Evolutionary conservation across 1,139 yeast species (phyloP), one percentile per base, ranked within the genome.

Genomic region (Hansenula lynferdii): DNA sequence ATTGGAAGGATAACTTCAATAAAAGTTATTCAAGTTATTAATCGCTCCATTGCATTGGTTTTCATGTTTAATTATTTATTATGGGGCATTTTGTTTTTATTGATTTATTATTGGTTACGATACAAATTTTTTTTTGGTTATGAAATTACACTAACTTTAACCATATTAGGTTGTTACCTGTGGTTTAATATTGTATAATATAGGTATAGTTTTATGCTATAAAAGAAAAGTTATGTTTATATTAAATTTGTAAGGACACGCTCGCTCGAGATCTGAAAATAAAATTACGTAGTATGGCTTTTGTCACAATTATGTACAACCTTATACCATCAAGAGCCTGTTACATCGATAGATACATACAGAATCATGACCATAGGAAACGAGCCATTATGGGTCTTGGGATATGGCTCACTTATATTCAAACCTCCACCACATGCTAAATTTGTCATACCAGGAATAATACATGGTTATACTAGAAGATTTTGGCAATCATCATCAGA

Each of bases 401-500:
- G 97, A 4, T 90, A 90, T 55, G 97, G 97, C 1, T 85, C 96
- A 1, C 67, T 90, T 39, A 80, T 90, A 20, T 90, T 84, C 70
- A 90, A 89, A 55, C 97, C 96, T 0, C 97, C 97, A 0, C 92
- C 95, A 18, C 76, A 77, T 42, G 70, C 74, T 16, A 72, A 70
- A 34, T 70, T 74, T 46, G 65, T 77, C 30, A 77, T 85, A 8
- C 79, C 86, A 0, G 97, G 97, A 0, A 75, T 80, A 43, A 69
- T 90, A 22, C 69, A 71, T 41, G 96, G 96, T 1, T 87, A 69
- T 50, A 75, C 83, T 3, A 69, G 97, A 19, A 65, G 96, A 39
- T 90, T 90, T 57, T 90, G 97, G 97, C 96, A 89, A 61, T 76
- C 86, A 31, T 81, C 94, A 7, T 77, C 81, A 17, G 97, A 90